Conservation (phyloP, 78 protist species). For the Planoprotostelium fungivorum region DNA sequence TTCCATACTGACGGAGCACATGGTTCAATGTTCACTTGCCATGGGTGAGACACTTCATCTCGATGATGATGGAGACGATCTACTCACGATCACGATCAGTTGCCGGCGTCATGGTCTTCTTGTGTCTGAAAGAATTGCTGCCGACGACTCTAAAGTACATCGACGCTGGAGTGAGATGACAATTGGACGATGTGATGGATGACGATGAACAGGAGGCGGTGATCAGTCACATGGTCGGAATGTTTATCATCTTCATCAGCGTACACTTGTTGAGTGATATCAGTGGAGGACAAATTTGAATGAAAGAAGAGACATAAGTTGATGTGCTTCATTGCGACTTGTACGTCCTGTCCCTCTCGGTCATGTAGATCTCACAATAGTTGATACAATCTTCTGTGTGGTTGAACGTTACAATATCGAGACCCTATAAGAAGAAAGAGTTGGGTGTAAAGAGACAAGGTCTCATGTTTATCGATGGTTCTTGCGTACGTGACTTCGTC, state of each 20-base stretch:
- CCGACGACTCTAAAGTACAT: constrained; percentile 55
- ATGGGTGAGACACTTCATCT: background rate
- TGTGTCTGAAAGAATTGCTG: constrained; percentile 40
- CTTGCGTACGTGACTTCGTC: no score
- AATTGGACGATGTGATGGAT: background rate
- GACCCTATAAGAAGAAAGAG: no score
- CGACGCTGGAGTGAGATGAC: constrained; percentile 12
- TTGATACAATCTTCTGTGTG: no score
- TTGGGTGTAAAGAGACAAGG: no score
- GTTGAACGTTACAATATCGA: no score
- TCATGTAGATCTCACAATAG: no score
- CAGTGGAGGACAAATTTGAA: background rate
- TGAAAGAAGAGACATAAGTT: no score
- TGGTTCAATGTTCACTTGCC: constrained; percentile 41
- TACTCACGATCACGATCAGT: constrained; percentile 1
- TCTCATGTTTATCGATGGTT: no score
- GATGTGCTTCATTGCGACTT: no score
- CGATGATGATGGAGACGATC: background rate
- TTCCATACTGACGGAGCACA: constrained; percentile 39
- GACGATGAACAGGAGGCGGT: constrained; percentile 4
- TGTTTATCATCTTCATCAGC: constrained; percentile 39
- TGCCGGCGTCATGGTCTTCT: constrained; percentile 66
- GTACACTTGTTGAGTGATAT: constrained; percentile 9
- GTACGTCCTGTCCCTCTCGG: no score
- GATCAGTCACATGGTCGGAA: constrained; percentile 33